Percentiles rank a stretch among this genome's conserved stretches.
Conservation (phyloP, 2,329 filamentous ascomycete genomes). For the Tolypocladium capitatum region DNA sequence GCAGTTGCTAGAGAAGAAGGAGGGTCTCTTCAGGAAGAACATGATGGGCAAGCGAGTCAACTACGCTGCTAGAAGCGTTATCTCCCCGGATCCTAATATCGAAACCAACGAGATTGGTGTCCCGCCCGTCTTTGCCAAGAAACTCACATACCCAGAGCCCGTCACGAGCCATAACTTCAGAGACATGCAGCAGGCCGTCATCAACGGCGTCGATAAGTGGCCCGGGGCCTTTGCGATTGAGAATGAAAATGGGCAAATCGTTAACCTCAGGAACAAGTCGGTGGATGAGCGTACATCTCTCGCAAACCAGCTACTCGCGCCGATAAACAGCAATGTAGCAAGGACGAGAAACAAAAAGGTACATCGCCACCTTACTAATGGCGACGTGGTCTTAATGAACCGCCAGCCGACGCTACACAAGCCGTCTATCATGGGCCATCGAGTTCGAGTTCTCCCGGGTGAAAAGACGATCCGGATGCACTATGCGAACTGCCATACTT, state of each 20-base stretch:
- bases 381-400: conserved; percentile 97
- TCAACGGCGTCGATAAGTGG: conserved; percentile 89
- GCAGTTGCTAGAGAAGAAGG: conserved; percentile 96
- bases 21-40: conserved; percentile 94
- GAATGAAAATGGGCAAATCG: conserved; percentile 85
- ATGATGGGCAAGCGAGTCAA: conserved; percentile 99
- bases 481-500: conserved; percentile 98
- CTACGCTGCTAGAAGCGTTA: conserved; percentile 92
- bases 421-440: conserved; percentile 97
- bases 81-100: conserved; percentile 95
- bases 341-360: conserved; percentile 89
- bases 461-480: conserved; percentile 99
- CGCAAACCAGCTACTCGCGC: conserved; percentile 84
- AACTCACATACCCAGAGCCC: conserved; percentile 91
- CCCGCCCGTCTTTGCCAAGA: conserved; percentile 92
- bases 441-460: conserved; percentile 78
- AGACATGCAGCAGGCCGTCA: conserved; percentile 88
- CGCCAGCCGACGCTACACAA: conserved; percentile 96
- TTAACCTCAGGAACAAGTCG: conserved; percentile 77
- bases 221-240: conserved; percentile 90
- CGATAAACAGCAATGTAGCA: conserved; percentile 59
- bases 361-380: conserved; percentile 87
- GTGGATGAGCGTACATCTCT: conserved; percentile 77
- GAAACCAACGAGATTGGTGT: conserved; percentile 99
- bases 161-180: conserved; percentile 96